Evolutionary conservation across 768 basidiomycete species (phyloP).

Genomic region (Rubroboletus pulcherrimus): DNA sequence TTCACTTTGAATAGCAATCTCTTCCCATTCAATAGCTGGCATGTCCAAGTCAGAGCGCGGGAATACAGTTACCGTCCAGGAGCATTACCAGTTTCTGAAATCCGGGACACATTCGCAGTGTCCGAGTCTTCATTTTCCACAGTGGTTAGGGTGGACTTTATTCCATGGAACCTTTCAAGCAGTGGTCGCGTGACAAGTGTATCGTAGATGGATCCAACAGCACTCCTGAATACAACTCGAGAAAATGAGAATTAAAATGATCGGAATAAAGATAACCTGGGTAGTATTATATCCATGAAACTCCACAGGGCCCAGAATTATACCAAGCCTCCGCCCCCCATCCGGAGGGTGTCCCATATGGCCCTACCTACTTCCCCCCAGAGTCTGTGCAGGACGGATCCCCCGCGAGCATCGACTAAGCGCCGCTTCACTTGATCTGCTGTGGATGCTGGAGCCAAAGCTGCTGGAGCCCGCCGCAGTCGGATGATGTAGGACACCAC

Average conservation of each 20-base stretch:
- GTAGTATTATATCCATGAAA: not conserved
- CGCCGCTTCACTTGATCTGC: slow-evolving; percentile 58
- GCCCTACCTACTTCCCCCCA: slow-evolving; percentile 53
- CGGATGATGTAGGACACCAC: slow-evolving; percentile 49
- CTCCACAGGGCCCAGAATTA: slow-evolving; percentile 24
- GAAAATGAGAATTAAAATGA: not conserved
- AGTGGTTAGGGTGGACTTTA: too few species aligned
- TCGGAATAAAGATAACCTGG: slow-evolving; percentile 20
- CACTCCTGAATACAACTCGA: not conserved
- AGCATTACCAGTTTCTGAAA: too few species aligned
- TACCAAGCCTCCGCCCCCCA: slow-evolving; percentile 75
- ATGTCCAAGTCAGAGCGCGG: too few species aligned
- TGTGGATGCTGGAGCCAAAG: slow-evolving; percentile 31
- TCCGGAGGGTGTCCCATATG: slow-evolving; percentile 63
- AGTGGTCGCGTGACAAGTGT: slow-evolving; percentile 14
- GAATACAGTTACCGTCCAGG: too few species aligned
- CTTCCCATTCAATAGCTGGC: too few species aligned
- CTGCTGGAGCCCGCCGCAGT: slow-evolving; percentile 39
- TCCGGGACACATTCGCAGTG: too few species aligned
- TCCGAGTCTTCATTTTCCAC: too few species aligned
- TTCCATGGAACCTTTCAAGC: too few species aligned
- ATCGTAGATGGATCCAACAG: not conserved
- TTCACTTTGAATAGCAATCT: too few species aligned
- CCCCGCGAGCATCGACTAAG: slow-evolving; percentile 40
- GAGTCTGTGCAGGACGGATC: slow-evolving; percentile 36